Evolutionary conservation across 2,329 filamentous ascomycete genomes (phyloP), one percentile per base, ranked within the genome.

Genomic region (Paraphaeosphaeria sporulosa): DNA sequence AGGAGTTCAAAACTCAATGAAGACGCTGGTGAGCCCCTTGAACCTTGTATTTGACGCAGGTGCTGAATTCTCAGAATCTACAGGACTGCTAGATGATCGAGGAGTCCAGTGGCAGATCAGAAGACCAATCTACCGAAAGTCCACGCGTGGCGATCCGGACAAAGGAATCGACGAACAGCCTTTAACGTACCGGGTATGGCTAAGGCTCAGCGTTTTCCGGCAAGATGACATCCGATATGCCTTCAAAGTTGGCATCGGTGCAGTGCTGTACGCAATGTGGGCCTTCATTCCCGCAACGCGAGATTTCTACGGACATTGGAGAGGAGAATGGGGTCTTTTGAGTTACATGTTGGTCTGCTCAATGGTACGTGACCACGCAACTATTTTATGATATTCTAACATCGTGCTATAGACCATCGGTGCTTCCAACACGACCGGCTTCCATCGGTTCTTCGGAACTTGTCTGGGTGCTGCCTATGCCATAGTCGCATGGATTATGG

Each of bases 321-420:
- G 94, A 75, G 94, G 94, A 32, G 95, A 99, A 83, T 99, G 95
- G 95, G 95, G 95, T 23, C 84, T 99, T 2, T 78, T 99, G 57
- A 97, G 93, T 0, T 98, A 97, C 81, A 98, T 98, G 94, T 89
- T 98, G 73, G 95, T 99, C 25, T 96, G 94, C 74, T 93, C 92
- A 40, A 98, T 97, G 93, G 71, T 74, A 64, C 13, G 71, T 61
- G n/a, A 40, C 21, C 10, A 12, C 19, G 9, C 4, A 21, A 15
- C 7, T 10, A 9, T 10, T 7, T 19, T 19, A 15, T 19, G 4
- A 15, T 21, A n/a, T 50, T 43, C 53, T 59, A 43, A 64, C 34
- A 12, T n/a, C 8, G 36, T 1, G 12, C 46, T n/a, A 48, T n/a
- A 70, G 71, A 99, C 94, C 0, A 94, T 97, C 23, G 95, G 95